Base-by-base conservation (phyloP, 1,139 yeast genomes). In the Hemisphaericaspora xylanilytica region DNA sequence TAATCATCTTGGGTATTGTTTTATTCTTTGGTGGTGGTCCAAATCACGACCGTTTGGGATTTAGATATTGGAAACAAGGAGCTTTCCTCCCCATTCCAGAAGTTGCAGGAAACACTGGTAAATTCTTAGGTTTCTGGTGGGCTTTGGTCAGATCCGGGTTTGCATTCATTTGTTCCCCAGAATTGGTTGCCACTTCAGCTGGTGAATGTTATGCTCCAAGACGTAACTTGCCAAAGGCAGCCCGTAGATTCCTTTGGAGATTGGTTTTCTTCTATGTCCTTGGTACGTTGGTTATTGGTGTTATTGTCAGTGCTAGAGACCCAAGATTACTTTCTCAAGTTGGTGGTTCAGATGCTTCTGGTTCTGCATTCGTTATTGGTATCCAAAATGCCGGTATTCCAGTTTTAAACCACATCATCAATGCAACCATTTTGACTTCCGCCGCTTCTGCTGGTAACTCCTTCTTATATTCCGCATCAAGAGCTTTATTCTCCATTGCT, bases 361-460 rank as follows among this genome's bases (percentile, higher is more conserved):
- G 75, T n/a, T 70, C 76, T 32, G 76, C 78, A 8, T 73, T 71
- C 46, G 78, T 73, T 34, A 45, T 67, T 55, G 65, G 82, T 53
- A 55, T 77, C 63, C 67, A 70, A 50, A 80, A 79, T 49, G 85
- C 89, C 4, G 73, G 78, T 4, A 81, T 83, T 44, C 64, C 63
- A 0, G 83, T 73, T 1, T 63, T 84, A 47, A 80, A 84, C 45
- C 83, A 81, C 51, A 69, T 85, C 37, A 69, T 85, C 49, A 85
- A 85, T 53, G 90, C 81, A 2, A 78, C 78, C 48, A 79, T 85
- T 41, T 62, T 85, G 55, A 64, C 83, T 8, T 81, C 85, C 41
- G 85, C 85, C 40, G 74, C 82, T 46, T 79, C 86, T 11, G 85
- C 90, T 8, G 81, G 85, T 36, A 84, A 83, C 61, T 81, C 89